Evolutionary conservation across 257 asterid genomes (phyloP).

Genomic region (Paraleonurus japonicus): DNA sequence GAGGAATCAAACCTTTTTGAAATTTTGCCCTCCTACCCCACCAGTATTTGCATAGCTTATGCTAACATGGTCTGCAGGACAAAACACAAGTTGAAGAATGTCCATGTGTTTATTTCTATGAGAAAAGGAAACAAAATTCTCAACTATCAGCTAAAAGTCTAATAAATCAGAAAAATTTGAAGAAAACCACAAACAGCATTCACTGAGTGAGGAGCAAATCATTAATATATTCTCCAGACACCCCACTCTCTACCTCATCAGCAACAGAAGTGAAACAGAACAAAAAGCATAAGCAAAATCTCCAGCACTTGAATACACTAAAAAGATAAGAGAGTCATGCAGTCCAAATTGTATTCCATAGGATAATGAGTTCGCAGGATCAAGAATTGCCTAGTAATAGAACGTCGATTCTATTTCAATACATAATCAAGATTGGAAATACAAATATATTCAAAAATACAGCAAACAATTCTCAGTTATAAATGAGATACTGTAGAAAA

Average conservation of each 20-base stretch:
- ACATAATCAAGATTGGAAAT: background rate
- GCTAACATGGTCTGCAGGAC: conserved; percentile 71
- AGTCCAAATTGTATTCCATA: background rate
- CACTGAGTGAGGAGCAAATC: background rate
- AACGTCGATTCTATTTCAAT: background rate
- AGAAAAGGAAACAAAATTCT: background rate
- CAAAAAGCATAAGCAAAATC: conserved; percentile 5
- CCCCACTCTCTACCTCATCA: background rate
- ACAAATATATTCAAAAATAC: background rate
- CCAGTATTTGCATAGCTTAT: conserved; percentile 87
- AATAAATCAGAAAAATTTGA: background rate
- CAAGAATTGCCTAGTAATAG: background rate
- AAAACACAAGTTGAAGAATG: conserved; percentile 13
- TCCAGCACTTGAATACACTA: background rate
- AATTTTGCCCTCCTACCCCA: conserved; percentile 90
- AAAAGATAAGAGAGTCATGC: background rate
- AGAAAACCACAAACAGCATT: background rate
- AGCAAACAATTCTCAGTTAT: background rate
- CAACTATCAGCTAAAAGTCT: background rate
- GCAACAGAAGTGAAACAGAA: background rate
- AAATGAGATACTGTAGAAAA: background rate
- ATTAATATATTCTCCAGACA: background rate
- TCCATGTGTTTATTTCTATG: background rate
- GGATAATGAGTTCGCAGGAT: background rate
- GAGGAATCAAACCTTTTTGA: conserved; percentile 60